A percentile compares a stretch with the other conserved stretches of the same genome.
Conservation (phyloP, 108 stramenopile genomes). For the Hondaea fermentalgiana region DNA sequence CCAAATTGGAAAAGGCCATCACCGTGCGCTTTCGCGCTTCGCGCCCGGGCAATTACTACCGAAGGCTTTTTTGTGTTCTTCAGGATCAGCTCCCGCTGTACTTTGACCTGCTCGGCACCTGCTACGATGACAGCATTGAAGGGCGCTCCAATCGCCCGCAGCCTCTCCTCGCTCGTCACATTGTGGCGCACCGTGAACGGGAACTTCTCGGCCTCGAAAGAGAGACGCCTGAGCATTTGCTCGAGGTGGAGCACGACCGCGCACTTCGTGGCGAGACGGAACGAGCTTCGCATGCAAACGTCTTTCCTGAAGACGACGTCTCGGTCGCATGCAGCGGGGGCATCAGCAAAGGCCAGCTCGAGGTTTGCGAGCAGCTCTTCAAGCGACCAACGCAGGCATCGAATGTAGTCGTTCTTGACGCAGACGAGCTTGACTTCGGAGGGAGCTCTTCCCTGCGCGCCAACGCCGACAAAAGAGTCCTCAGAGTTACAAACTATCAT, state of each 20-base stretch:
- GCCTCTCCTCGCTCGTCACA: constrained; percentile 53
- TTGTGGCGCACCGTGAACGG: constrained; percentile 43
- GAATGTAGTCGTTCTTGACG: not conserved
- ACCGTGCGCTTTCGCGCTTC: constrained; percentile 37
- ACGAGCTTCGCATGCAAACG: not conserved
- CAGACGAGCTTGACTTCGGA: constrained; percentile 30
- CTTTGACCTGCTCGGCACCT: constrained; percentile 49
- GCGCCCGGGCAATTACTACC: constrained; percentile 51
- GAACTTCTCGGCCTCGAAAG: not conserved
- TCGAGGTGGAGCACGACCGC: not conserved
- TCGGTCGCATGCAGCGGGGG: constrained; percentile 45
- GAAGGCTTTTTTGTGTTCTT: constrained; percentile 42
- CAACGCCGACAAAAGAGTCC: not conserved
- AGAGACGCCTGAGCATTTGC: not conserved
- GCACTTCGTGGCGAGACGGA: not conserved
- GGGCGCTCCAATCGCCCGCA: constrained; percentile 32
- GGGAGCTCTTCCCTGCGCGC: not conserved
- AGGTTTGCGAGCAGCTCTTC: constrained; percentile 42
- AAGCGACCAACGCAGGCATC: constrained; percentile 12
- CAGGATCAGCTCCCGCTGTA: constrained; percentile 45
- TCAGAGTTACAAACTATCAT: not conserved
- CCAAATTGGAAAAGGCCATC: constrained; percentile 36
- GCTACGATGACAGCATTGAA: constrained; percentile 47
- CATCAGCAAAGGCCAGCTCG: constrained; percentile 27
- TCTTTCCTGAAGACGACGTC: not conserved